These are phyloP conservation scores for Dissophora ornata DNA, from an alignment of 192 early-diverging fungal species.

Conservation along the genomic window DNA sequence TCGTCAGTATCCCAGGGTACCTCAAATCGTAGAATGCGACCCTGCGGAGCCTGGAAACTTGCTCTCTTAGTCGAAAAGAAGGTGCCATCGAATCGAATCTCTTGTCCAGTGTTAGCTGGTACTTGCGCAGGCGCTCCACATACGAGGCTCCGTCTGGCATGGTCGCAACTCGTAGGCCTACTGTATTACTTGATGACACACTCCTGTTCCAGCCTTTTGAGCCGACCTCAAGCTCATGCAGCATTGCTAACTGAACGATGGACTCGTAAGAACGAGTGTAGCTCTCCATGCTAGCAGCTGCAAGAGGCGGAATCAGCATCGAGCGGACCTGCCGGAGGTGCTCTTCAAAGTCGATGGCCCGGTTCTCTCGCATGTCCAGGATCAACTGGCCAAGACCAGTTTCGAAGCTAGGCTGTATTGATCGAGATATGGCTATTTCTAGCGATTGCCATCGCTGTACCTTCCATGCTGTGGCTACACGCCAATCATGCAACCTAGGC, in stretches of 20 bases:
- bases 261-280: constrained; percentile 70
- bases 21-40: constrained; percentile 56
- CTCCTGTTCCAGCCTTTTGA: constrained; percentile 19
- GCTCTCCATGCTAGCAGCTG: constrained; percentile 72
- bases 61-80: constrained; percentile 68
- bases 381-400: constrained; percentile 65
- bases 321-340: constrained; percentile 58
- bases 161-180: neutral
- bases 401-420: constrained; percentile 63
- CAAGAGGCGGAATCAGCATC: constrained; percentile 61
- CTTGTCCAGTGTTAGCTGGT: constrained; percentile 52
- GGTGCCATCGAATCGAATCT: constrained; percentile 66
- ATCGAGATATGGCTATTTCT: constrained; percentile 55
- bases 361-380: constrained; percentile 55
- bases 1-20: neutral
- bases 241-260: constrained; percentile 72
- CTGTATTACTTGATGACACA: neutral
- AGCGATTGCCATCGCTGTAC: constrained; percentile 69
- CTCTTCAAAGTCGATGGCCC: constrained; percentile 34
- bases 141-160: neutral
- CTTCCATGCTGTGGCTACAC: constrained; percentile 75
- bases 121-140: constrained; percentile 14
- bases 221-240: constrained; percentile 70
- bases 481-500: constrained; percentile 56
- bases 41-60: constrained; percentile 68